These are phyloP conservation scores for Ganoderma boninense DNA, from an alignment of 1,284 basidiomycete genomes.

Conservation along the genomic window DNA sequence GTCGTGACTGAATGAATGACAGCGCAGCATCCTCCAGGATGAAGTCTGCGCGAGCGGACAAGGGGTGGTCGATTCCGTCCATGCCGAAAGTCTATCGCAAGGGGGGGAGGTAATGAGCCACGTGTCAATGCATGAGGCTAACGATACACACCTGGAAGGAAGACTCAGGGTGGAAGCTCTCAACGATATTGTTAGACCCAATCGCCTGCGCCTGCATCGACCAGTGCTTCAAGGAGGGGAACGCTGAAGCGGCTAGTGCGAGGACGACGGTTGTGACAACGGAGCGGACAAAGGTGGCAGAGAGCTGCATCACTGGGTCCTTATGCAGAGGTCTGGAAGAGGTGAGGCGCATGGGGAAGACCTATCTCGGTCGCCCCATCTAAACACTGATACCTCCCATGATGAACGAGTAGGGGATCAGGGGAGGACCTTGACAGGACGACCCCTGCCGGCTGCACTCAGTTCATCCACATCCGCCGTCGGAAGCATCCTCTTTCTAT, in stretches of 20 bases:
- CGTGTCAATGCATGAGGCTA: background rate
- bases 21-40: slow-evolving; percentile 40
- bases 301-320: slow-evolving; percentile 21
- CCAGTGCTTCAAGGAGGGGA: slow-evolving; percentile 47
- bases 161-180: slow-evolving; percentile 53
- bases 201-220: slow-evolving; percentile 50
- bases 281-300: slow-evolving; percentile 25
- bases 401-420: too few relatives aligned
- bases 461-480: too few relatives aligned
- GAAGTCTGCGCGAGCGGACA: slow-evolving; percentile 40
- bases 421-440: too few relatives aligned
- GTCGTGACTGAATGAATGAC: slow-evolving; percentile 40
- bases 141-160: slow-evolving; percentile 48
- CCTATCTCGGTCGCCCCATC: too few relatives aligned
- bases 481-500: too few relatives aligned
- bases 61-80: slow-evolving; percentile 44
- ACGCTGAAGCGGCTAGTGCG: slow-evolving; percentile 38
- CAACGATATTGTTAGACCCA: slow-evolving; percentile 44
- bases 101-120: background rate
- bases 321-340: too few relatives aligned
- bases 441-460: too few relatives aligned
- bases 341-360: too few relatives aligned
- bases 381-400: too few relatives aligned
- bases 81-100: slow-evolving; percentile 50
- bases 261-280: slow-evolving; percentile 39